phyloP scores from a whole-genome alignment of 768 basidiomycete species.

The Dentipellis sp. region DNA sequence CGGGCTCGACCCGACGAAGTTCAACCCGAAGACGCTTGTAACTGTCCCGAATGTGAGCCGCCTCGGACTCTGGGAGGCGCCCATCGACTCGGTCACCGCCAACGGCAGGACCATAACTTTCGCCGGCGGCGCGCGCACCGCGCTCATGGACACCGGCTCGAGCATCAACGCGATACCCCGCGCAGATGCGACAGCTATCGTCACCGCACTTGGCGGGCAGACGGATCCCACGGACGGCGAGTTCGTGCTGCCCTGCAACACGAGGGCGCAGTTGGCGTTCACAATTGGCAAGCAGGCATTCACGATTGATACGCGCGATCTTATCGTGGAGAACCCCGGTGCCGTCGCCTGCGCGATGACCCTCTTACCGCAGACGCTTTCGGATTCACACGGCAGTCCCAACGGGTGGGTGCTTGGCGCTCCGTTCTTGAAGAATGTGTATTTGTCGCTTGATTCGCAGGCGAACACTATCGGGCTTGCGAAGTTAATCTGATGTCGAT shows the following conservation, averaged over 20 bases:
- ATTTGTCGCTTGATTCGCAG: conserved; percentile 53
- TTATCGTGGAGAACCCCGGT: conserved; percentile 43
- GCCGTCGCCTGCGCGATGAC: conserved; percentile 62
- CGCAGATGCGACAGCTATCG: conserved; percentile 44
- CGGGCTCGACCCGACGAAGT: conserved; percentile 62
- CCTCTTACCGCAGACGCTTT: conserved; percentile 58
- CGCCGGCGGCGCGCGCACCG: conserved; percentile 41
- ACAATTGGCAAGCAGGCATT: conserved; percentile 51
- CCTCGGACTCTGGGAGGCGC: conserved; percentile 76
- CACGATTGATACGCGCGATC: conserved; percentile 55
- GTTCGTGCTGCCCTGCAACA: conserved; percentile 61
- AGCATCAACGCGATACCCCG: conserved; percentile 32
- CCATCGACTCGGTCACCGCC: conserved; percentile 48
- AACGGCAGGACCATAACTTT: conserved; percentile 45
- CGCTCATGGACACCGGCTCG: conserved; percentile 49
- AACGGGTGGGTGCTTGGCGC: conserved; percentile 69
- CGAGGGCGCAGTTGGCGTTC: conserved; percentile 41
- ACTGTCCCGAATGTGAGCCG: conserved; percentile 54
- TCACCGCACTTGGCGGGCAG: conserved; percentile 48
- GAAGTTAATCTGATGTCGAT: conserved; percentile 27
- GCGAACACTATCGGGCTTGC: conserved; percentile 55
- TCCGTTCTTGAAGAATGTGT: conserved; percentile 71
- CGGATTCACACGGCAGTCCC: conserved; percentile 45
- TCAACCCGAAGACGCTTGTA: conserved; percentile 47
- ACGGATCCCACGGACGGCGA: conserved; percentile 35